Conservation (phyloP, 306 rosid genomes). For the Rubus parviflorus region DNA sequence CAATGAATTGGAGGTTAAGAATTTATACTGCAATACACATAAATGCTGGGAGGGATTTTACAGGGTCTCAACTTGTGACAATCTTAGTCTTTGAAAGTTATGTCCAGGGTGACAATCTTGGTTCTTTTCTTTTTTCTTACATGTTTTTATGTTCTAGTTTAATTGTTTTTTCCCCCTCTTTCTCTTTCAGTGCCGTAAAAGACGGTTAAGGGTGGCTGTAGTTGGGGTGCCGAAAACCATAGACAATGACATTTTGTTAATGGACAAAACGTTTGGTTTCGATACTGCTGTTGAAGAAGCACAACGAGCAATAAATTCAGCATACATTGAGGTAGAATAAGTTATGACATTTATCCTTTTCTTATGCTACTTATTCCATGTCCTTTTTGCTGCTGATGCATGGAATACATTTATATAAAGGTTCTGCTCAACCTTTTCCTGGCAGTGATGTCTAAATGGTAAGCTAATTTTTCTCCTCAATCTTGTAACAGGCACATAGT, state of each 20-base stretch:
- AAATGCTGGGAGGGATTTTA: slow-evolving; percentile 3
- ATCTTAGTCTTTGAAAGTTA: not conserved
- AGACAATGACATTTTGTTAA: slow-evolving; percentile 91
- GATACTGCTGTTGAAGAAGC: slow-evolving; percentile 99
- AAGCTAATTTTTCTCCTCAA: slow-evolving; percentile 26
- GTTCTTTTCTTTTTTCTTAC: slow-evolving; percentile 10
- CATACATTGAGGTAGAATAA: slow-evolving; percentile 80
- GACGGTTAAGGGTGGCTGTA: slow-evolving; percentile 70
- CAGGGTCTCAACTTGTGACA: not conserved
- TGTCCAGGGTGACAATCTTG: not conserved
- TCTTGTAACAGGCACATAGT: slow-evolving; percentile 80
- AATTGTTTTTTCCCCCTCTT: not conserved
- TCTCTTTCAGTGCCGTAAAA: slow-evolving; percentile 64
- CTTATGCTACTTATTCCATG: not conserved
- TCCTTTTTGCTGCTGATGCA: slow-evolving; percentile 4
- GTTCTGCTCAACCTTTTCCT: not conserved
- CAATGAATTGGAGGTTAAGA: not conserved
- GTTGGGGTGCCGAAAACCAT: slow-evolving; percentile 98
- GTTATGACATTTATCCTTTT: not conserved
- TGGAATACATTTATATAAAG: not conserved
- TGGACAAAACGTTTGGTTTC: slow-evolving; percentile 98
- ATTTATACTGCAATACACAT: not conserved
- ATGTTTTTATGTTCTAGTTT: slow-evolving; percentile 12
- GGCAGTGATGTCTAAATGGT: slow-evolving; percentile 13
- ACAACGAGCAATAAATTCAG: slow-evolving; percentile 95